These are phyloP conservation scores for Glonium stellatum DNA, from an alignment of 495 filamentous ascomycete genomes.

Conservation along the genomic window DNA sequence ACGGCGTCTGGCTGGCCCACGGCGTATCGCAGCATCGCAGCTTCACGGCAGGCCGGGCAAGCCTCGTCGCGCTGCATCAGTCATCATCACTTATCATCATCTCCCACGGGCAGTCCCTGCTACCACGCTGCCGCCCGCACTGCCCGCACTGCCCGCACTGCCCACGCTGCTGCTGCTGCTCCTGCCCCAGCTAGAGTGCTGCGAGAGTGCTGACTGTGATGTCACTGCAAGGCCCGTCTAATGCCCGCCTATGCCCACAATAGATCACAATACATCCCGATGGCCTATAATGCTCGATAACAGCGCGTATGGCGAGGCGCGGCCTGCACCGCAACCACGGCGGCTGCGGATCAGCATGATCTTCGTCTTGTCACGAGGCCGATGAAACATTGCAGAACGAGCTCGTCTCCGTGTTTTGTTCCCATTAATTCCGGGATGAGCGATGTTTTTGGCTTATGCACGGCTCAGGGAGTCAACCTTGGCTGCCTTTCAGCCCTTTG, in stretches of 20 bases:
- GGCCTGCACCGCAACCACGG: neutral
- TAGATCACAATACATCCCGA: neutral
- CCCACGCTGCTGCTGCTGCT: no score
- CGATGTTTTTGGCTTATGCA: slow-evolving; percentile 30
- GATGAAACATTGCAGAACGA: slow-evolving; percentile 24
- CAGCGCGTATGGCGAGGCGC: neutral
- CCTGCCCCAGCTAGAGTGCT: no score
- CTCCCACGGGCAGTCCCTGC: neutral
- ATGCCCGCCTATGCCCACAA: neutral
- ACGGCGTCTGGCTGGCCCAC: neutral
- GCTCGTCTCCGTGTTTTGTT: slow-evolving; percentile 28
- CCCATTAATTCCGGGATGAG: slow-evolving; percentile 25
- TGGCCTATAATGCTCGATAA: neutral
- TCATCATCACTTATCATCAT: neutral
- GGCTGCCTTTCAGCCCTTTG: neutral
- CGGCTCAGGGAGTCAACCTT: slow-evolving; percentile 18
- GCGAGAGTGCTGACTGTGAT: neutral
- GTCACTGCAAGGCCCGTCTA: neutral
- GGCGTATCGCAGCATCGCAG: neutral
- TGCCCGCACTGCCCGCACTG: no score
- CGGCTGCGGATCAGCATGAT: slow-evolving; percentile 24
- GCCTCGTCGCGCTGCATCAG: neutral
- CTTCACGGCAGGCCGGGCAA: neutral
- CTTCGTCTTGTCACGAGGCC: slow-evolving; percentile 29
- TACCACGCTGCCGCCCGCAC: neutral